These are phyloP conservation scores for Corinectria fuckeliana DNA, from an alignment of 2,329 filamentous ascomycete species.

Conservation along the genomic window DNA sequence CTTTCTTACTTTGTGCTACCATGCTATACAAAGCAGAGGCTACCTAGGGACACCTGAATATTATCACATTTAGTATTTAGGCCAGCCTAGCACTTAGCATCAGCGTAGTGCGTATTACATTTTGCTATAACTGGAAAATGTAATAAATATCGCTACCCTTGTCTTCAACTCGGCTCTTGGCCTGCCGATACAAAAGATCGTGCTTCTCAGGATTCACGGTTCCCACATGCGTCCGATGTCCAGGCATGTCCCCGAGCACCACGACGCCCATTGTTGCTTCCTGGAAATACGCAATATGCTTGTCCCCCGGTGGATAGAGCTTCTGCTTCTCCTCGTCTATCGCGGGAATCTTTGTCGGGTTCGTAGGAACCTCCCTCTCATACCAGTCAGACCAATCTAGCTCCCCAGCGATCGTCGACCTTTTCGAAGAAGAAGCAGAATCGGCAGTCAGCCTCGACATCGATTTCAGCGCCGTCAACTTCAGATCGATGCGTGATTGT, in stretches of 20 bases:
- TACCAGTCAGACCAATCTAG: constrained; percentile 56
- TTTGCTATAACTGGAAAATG: too few species aligned
- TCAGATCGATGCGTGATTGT: constrained; percentile 57
- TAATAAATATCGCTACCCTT: constrained; percentile 40
- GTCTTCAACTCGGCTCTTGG: constrained; percentile 53
- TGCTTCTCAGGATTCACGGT: constrained; percentile 46
- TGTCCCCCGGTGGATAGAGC: constrained; percentile 51
- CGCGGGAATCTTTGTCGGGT: constrained; percentile 49
- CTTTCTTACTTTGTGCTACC: too few species aligned
- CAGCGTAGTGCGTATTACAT: too few species aligned
- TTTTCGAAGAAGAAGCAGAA: constrained; percentile 56
- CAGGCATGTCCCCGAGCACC: constrained; percentile 53
- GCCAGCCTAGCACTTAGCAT: too few species aligned
- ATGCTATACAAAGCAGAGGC: too few species aligned
- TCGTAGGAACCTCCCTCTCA: constrained; percentile 56
- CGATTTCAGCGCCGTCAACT: constrained; percentile 49
- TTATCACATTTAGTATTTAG: too few species aligned
- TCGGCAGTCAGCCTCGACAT: constrained; percentile 54
- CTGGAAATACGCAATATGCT: constrained; percentile 53
- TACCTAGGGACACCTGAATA: too few species aligned
- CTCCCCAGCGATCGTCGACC: constrained; percentile 47
- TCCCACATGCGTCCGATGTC: constrained; percentile 44
- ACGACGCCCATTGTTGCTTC: constrained; percentile 53
- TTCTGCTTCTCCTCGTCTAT: constrained; percentile 49
- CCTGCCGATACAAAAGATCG: constrained; percentile 51